A percentile compares a stretch with the other conserved stretches of the same genome.
phyloP scores from a whole-genome alignment of 495 filamentous ascomycete genomes.

The Hypomontagnella submonticulosa region DNA sequence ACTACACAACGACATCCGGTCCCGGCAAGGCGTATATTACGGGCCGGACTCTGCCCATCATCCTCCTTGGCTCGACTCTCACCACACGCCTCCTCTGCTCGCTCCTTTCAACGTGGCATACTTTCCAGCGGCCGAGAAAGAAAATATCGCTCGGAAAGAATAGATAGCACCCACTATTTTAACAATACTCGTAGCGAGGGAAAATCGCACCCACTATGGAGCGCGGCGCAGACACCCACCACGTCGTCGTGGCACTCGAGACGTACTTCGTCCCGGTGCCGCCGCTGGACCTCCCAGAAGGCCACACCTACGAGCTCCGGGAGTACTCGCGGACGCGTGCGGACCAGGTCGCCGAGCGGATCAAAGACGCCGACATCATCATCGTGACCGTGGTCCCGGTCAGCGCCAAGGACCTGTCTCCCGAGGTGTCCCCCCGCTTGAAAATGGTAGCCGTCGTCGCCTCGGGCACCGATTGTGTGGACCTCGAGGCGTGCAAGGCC shows the following conservation, averaged over 20 bases:
- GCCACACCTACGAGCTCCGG: conserved; percentile 52
- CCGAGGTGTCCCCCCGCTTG: conserved; percentile 49
- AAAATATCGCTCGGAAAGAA: neutral
- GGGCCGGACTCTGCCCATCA: conserved; percentile 6
- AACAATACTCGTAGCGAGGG: neutral
- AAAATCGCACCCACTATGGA: neutral
- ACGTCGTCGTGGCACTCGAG: conserved; percentile 62
- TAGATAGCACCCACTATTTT: neutral
- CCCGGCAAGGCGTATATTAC: conserved; percentile 25
- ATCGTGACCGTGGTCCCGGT: conserved; percentile 57
- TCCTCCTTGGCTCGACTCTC: no score
- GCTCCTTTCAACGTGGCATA: neutral
- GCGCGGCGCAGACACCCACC: conserved; percentile 31
- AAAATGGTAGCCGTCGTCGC: conserved; percentile 62
- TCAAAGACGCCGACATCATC: conserved; percentile 61
- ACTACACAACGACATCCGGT: conserved; percentile 30
- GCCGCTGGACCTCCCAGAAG: conserved; percentile 50
- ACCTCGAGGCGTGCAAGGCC: conserved; percentile 56
- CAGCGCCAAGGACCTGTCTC: conserved; percentile 52
- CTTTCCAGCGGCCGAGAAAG: neutral
- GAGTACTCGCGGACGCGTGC: conserved; percentile 44
- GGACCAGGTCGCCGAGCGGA: conserved; percentile 50
- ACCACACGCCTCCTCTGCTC: neutral
- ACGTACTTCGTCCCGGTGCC: conserved; percentile 58
- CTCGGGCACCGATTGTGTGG: conserved; percentile 63